Conservation (phyloP, 2,329 filamentous ascomycete genomes). For the Pseudogymnoascus sp. region DNA sequence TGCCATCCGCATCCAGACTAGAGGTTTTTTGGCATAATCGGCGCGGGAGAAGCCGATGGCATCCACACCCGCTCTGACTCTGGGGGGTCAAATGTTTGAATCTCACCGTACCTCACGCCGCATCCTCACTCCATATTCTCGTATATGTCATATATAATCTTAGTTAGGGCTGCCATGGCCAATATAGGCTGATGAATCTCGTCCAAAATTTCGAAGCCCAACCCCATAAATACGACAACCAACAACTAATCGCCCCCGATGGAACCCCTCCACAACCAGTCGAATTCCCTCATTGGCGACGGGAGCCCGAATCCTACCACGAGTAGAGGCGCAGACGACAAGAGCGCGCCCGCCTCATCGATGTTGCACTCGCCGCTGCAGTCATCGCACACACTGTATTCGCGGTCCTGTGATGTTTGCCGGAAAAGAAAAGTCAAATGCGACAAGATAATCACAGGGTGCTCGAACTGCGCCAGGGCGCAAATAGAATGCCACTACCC, state of each 20-base stretch:
- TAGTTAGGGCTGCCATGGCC: conserved; percentile 1
- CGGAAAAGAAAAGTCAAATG: conserved; percentile 61
- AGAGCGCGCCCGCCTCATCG: neutral
- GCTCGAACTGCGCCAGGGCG: conserved; percentile 64
- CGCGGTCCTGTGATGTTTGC: conserved; percentile 40
- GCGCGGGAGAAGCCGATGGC: neutral
- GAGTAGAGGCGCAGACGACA: neutral
- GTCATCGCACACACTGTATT: conserved; percentile 21
- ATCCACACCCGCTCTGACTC: neutral
- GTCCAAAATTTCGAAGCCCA: neutral
- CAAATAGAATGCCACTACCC: conserved; percentile 67
- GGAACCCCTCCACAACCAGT: neutral
- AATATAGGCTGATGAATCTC: neutral
- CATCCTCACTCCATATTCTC: neutral
- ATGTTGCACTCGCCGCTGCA: neutral
- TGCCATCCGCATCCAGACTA: conserved; percentile 2
- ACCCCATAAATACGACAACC: neutral
- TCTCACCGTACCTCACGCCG: neutral
- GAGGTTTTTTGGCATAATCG: neutral
- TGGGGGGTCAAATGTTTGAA: neutral
- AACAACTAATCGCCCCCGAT: neutral
- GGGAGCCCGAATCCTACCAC: neutral
- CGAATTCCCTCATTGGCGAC: neutral
- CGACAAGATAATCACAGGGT: conserved; percentile 64
- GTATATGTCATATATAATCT: neutral